Percentiles rank a stretch among this genome's conserved stretches.
These are phyloP conservation scores for Scutellospora calospora DNA, from an alignment of 371 early-diverging fungal species.

Conservation along the genomic window DNA sequence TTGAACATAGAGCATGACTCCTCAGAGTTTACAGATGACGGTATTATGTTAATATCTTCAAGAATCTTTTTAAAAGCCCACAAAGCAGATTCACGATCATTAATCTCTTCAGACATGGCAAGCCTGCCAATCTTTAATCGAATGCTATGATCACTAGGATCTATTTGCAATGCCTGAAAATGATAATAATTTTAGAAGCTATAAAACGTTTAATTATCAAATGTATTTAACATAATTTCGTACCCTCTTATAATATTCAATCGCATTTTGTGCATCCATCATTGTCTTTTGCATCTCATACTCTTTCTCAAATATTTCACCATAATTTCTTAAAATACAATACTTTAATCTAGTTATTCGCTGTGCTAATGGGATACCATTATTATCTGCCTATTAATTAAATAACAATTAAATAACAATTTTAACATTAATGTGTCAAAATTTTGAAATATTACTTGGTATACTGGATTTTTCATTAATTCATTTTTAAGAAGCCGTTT, in stretches of 20 bases:
- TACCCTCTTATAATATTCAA: slow-evolving; percentile 31
- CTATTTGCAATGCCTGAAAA: slow-evolving; percentile 28
- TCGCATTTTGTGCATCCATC: slow-evolving; percentile 24
- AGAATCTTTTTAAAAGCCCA: background rate
- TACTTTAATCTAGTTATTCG: slow-evolving; percentile 33
- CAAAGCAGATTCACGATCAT: slow-evolving; percentile 15
- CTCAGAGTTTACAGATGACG: background rate
- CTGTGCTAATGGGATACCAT: slow-evolving; percentile 6
- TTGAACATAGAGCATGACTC: background rate
- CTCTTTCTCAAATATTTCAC: slow-evolving; percentile 18
- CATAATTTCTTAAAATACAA: slow-evolving; percentile 31
- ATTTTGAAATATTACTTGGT: background rate
- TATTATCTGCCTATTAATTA: background rate
- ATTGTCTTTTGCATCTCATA: background rate
- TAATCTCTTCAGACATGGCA: slow-evolving; percentile 26
- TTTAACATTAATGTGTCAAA: background rate
- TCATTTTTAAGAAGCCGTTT: background rate
- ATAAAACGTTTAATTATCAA: background rate
- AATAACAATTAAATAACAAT: background rate
- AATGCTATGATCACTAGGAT: slow-evolving; percentile 19
- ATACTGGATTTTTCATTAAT: slow-evolving; percentile 4
- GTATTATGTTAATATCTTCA: slow-evolving; percentile 17
- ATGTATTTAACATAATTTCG: background rate
- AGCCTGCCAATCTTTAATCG: slow-evolving; percentile 19
- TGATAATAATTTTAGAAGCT: background rate